phyloP scores from a whole-genome alignment of 345 rosid genomes.

The Linum trigynum region DNA sequence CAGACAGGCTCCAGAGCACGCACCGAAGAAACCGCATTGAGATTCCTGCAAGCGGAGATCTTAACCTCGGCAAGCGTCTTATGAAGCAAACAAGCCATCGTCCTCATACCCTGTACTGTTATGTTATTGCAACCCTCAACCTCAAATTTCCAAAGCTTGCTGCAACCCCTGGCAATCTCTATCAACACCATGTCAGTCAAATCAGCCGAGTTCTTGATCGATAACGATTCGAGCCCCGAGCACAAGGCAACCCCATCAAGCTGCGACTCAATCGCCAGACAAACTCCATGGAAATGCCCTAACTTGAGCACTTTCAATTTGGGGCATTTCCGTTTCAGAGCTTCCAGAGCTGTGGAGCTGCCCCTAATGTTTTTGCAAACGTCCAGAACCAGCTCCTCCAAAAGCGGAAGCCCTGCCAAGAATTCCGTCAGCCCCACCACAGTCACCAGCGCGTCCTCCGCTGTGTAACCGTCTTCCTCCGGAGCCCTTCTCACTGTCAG shows the following conservation, averaged over 20 bases:
- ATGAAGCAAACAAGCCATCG: conserved; percentile 39
- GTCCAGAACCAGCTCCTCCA: conserved; percentile 61
- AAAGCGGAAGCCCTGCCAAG: conserved; percentile 37
- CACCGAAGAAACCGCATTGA: conserved; percentile 41
- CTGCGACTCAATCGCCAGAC: conserved; percentile 47
- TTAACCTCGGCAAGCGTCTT: conserved; percentile 53
- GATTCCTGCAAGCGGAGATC: conserved; percentile 62
- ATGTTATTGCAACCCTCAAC: conserved; percentile 75
- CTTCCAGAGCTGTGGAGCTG: conserved; percentile 50
- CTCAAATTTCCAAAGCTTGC: conserved; percentile 52
- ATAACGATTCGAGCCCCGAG: conserved; percentile 45
- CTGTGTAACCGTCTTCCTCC: conserved; percentile 30
- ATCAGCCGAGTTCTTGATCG: conserved; percentile 52
- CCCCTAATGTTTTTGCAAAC: conserved; percentile 58
- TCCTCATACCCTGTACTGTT: conserved; percentile 58
- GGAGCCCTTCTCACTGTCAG: not conserved
- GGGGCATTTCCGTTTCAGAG: conserved; percentile 43
- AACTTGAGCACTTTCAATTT: conserved; percentile 43
- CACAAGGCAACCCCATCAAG: conserved; percentile 75
- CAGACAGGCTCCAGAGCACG: conserved; percentile 54
- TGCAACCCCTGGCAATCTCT: conserved; percentile 49
- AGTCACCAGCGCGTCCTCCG: conserved; percentile 54
- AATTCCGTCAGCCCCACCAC: conserved; percentile 31
- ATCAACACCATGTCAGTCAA: conserved; percentile 56
- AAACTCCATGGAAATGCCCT: conserved; percentile 65